Evolutionary conservation across 306 rosid genomes (phyloP).

Genomic region (Corylus americana): DNA sequence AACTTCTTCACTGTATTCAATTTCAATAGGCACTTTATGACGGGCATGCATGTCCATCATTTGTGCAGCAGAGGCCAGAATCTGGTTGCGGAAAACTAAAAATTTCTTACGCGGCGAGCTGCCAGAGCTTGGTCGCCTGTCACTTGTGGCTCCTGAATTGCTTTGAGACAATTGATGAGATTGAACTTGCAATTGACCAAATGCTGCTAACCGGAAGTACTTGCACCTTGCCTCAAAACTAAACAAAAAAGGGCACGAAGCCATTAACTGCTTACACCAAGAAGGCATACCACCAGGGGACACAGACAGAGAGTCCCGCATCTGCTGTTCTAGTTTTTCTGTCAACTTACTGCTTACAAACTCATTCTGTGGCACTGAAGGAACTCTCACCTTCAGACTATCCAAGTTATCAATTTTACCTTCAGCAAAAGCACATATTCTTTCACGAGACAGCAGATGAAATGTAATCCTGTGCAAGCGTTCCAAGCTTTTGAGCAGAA

Average conservation of each 20-base stretch:
- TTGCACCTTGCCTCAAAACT: slow-evolving; percentile 92
- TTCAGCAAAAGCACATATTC: slow-evolving; percentile 80
- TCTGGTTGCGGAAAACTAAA: slow-evolving; percentile 64
- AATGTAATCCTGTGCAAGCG: slow-evolving; percentile 64
- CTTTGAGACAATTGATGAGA: slow-evolving; percentile 45
- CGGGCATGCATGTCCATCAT: slow-evolving; percentile 82
- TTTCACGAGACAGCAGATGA: slow-evolving; percentile 77
- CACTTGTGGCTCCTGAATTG: slow-evolving; percentile 47
- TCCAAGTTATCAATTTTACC: slow-evolving; percentile 72
- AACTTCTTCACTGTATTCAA: slow-evolving; percentile 92
- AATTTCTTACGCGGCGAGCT: slow-evolving; percentile 74
- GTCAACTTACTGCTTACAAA: slow-evolving; percentile 86
- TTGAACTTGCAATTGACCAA: slow-evolving; percentile 56
- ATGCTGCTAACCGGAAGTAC: slow-evolving; percentile 81
- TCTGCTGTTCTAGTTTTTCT: slow-evolving; percentile 94
- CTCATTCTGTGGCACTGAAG: slow-evolving; percentile 71
- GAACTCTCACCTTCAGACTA: slow-evolving; percentile 48
- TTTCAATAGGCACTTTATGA: slow-evolving; percentile 80
- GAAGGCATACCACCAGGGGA: slow-evolving; percentile 82
- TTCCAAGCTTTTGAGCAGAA: slow-evolving; percentile 84
- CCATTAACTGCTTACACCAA: slow-evolving; percentile 82
- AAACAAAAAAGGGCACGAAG: slow-evolving; percentile 78
- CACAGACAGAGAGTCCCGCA: slow-evolving; percentile 77
- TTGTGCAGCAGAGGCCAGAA: slow-evolving; percentile 82
- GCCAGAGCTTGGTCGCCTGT: slow-evolving; percentile 52